phyloP scores from a whole-genome alignment of 1,139 yeast species.

The Candida labiduridarum region DNA sequence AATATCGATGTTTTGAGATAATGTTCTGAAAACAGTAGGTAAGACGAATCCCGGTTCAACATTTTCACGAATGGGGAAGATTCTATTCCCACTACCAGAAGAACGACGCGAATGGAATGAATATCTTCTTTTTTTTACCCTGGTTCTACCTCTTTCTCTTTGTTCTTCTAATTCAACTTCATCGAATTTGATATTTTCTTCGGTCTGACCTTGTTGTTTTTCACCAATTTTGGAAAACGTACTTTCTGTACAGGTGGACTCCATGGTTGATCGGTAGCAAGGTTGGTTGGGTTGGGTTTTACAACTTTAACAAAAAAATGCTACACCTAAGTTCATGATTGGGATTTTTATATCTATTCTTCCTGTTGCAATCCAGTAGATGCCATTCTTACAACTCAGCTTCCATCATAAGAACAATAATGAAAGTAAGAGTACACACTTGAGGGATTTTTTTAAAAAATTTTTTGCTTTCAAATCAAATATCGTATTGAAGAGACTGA shows the following conservation, averaged over 20 bases:
- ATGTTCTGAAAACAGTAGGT: constrained; percentile 40
- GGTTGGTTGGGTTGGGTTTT: not conserved
- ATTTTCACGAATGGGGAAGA: constrained; percentile 11
- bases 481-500: not conserved
- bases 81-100: constrained; percentile 4
- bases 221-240: constrained; percentile 8
- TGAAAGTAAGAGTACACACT: not conserved
- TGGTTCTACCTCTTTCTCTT: constrained; percentile 13
- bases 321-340: not conserved
- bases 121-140: constrained; percentile 11
- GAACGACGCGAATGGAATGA: constrained; percentile 13
- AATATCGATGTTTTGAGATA: constrained; percentile 39
- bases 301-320: not conserved
- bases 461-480: not conserved
- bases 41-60: constrained; percentile 31
- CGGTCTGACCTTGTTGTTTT: not conserved
- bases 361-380: not conserved
- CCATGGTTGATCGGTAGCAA: not conserved
- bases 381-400: too few relatives aligned
- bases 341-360: not conserved
- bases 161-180: constrained; percentile 12
- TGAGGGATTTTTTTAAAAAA: not conserved
- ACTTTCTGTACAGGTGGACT: constrained; percentile 9
- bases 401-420: not conserved
- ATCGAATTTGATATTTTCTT: constrained; percentile 8